phyloP scores from a whole-genome alignment of 2,329 filamentous ascomycete species.

The Colletotrichum higginsianum region DNA sequence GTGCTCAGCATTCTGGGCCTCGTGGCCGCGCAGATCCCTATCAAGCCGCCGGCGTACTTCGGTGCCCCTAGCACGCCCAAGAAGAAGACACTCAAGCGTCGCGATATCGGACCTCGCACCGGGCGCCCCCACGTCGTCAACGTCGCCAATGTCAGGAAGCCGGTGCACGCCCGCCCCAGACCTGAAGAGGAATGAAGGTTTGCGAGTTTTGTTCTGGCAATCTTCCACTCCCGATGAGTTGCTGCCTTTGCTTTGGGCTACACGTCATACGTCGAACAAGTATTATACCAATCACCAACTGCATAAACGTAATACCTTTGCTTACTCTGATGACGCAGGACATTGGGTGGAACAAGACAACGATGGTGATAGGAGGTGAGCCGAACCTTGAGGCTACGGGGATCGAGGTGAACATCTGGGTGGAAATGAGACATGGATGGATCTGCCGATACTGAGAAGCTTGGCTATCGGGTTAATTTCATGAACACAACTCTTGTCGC shows the following conservation, averaged over 20 bases:
- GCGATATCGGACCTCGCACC: neutral
- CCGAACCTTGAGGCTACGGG: too few species aligned
- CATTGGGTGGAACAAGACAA: neutral
- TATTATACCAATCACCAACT: neutral
- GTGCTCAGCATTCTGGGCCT: neutral
- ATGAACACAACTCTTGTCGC: too few species aligned
- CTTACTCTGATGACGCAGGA: neutral
- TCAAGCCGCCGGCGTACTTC: slow-evolving; percentile 1
- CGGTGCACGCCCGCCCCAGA: neutral
- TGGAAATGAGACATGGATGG: too few species aligned
- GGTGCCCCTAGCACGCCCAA: slow-evolving; percentile 1
- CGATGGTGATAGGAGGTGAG: too few species aligned
- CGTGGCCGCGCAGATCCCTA: neutral
- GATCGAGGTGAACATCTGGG: too few species aligned
- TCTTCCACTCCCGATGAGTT: neutral
- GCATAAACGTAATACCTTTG: neutral
- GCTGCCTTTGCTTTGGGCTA: neutral
- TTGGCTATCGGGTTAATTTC: too few species aligned
- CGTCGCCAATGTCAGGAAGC: neutral
- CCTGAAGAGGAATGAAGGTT: neutral
- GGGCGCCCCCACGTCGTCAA: neutral
- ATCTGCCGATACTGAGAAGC: too few species aligned
- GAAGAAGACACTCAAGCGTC: neutral
- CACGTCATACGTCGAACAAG: neutral
- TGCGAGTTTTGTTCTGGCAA: too few species aligned